phyloP scores from a whole-genome alignment of 768 basidiomycete genomes.

The Russula emetica region DNA sequence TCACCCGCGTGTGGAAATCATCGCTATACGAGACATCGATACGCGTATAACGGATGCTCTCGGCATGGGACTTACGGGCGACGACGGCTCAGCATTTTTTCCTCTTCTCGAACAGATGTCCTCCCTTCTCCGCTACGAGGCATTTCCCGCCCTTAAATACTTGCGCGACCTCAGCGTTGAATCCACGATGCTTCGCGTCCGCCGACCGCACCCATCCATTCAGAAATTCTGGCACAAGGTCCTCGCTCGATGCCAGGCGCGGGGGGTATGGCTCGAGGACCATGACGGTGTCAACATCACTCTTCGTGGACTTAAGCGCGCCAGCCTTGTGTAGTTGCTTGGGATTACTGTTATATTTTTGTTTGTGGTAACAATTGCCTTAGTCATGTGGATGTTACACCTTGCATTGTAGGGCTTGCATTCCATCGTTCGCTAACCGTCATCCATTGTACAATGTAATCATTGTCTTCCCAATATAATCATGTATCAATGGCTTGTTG shows the following conservation, averaged over 20 bases:
- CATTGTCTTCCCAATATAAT: not conserved
- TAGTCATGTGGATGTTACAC: not conserved
- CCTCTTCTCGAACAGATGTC: slow-evolving; percentile 61
- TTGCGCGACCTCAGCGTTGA: slow-evolving; percentile 62
- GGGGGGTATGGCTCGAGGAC: slow-evolving; percentile 63
- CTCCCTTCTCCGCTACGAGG: slow-evolving; percentile 50
- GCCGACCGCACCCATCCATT: slow-evolving; percentile 37
- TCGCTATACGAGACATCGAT: slow-evolving; percentile 70
- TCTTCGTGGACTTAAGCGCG: slow-evolving; percentile 40
- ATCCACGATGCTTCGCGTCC: slow-evolving; percentile 51
- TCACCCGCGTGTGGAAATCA: slow-evolving; percentile 58
- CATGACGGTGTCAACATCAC: slow-evolving; percentile 58
- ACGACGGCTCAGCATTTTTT: slow-evolving; percentile 51
- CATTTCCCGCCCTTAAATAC: slow-evolving; percentile 58
- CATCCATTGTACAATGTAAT: not conserved
- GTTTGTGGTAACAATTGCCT: not conserved
- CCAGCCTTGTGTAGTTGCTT: slow-evolving; percentile 20
- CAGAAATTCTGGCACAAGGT: slow-evolving; percentile 41
- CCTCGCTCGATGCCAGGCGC: slow-evolving; percentile 46
- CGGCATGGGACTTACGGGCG: slow-evolving; percentile 29
- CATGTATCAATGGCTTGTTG: too few species aligned
- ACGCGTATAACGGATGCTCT: slow-evolving; percentile 48
- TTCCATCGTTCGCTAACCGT: not conserved
- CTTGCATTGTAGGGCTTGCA: not conserved
- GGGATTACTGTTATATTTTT: not conserved